Evolutionary conservation across 1,284 basidiomycete species (phyloP).

Genomic region (Leccinum griseonigrum): DNA sequence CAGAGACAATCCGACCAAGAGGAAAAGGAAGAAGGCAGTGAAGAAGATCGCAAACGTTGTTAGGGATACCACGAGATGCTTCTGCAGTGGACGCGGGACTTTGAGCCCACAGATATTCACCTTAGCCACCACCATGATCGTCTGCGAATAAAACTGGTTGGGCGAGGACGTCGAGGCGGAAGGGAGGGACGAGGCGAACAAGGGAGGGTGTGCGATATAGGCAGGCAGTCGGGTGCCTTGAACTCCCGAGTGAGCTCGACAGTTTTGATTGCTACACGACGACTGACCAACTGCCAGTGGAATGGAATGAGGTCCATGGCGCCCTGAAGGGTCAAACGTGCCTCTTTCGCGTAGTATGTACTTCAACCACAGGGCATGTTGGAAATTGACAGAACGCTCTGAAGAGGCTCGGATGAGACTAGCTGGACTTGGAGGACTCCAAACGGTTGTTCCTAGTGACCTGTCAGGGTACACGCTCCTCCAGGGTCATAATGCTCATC

Average conservation of each 20-base stretch:
- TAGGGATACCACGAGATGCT: slow-evolving; percentile 46
- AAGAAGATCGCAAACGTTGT: slow-evolving; percentile 47
- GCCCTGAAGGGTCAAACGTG: background rate
- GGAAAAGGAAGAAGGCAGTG: slow-evolving; percentile 62
- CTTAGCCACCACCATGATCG: slow-evolving; percentile 9
- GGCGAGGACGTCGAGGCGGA: background rate
- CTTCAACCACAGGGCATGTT: background rate
- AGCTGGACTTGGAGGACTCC: background rate
- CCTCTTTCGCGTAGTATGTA: background rate
- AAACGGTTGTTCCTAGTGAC: background rate
- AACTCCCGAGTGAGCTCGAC: background rate
- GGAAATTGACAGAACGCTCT: background rate
- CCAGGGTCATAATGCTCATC: background rate
- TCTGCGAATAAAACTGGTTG: background rate
- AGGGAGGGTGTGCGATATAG: background rate
- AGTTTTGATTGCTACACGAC: background rate
- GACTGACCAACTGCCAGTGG: background rate
- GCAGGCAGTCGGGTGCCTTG: background rate
- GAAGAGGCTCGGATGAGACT: background rate
- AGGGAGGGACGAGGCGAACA: background rate
- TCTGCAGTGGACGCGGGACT: slow-evolving; percentile 38
- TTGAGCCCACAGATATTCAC: slow-evolving; percentile 20
- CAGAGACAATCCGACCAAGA: slow-evolving; percentile 71
- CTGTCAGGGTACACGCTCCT: background rate
- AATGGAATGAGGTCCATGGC: background rate